Base-by-base conservation (phyloP, 2,329 filamentous ascomycete species). In the Colletotrichum viniferum region DNA sequence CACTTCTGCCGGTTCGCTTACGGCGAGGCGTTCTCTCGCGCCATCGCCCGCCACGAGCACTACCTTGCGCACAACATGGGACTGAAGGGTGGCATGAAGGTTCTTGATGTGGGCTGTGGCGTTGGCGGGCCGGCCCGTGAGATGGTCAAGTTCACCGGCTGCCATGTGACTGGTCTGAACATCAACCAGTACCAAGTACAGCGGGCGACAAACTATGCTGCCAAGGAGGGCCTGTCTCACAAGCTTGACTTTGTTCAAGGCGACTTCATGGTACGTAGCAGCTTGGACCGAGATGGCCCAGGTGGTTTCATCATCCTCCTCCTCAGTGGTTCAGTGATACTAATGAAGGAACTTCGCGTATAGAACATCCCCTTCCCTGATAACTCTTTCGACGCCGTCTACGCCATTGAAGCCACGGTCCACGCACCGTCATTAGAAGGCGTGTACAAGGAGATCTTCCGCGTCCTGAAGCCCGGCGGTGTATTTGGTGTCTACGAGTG, bases 101-200 rank as follows among this genome's bases (percentile, higher is more conserved):
- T 98, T 38, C 89, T 98, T 18, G 96, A 98, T 81, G 96, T 98
- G 74, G 96, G 96, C 76, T 98, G 96, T 81, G 96, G 96, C 90
- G 95, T 98, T 73, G 96, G 96, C 79, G 96, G 96, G 36, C 96
- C 96, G n/a, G 96, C 96, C 9, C 91, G 96, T 77, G 95, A 98
- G 87, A 98, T 98, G 81, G 94, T 94, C 86, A 97, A 96, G 86
- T 98, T 98, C 86, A 93, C 95, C 7, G 95, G 94, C 75, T 93
- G 91, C 81, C 95, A 98, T 80, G 90, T 98, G 74, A 93, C 95
- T 21, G 96, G 96, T 28, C 86, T 98, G 85, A 98, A 98, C 91
- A 98, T 98, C 92, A 98, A 98, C 86, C 95, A 98, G 87, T 98
- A 98, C 89, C 96, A 98, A 87, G 97, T 98, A 78, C 90, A 97